phyloP scores from a whole-genome alignment of 2,329 filamentous ascomycete genomes.

The Aspergillus pseudoviridinutans region DNA sequence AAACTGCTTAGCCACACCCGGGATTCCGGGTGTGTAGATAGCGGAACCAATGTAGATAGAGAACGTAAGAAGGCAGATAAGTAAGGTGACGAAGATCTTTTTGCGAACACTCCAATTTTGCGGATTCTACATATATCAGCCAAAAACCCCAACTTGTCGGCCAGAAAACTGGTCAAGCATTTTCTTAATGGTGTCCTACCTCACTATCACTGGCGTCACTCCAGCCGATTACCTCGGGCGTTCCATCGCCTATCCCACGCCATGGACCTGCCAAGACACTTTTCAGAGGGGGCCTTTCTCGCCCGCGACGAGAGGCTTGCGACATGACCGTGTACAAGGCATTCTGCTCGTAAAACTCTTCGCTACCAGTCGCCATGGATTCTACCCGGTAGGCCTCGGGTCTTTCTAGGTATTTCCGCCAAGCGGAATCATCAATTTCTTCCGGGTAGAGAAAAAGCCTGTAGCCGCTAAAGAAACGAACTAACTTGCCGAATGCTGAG shows the following conservation, averaged over 20 bases:
- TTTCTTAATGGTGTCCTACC: constrained; percentile 1
- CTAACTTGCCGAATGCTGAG: constrained; percentile 20
- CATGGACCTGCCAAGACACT: not conserved
- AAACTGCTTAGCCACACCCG: constrained; percentile 41
- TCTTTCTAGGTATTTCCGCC: constrained; percentile 13
- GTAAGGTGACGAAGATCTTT: constrained; percentile 44
- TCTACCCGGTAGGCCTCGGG: constrained; percentile 2
- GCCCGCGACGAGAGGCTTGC: constrained; percentile 8
- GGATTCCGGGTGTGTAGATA: constrained; percentile 48
- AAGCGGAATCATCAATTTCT: constrained; percentile 9
- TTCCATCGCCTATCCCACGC: not conserved
- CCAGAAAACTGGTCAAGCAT: not conserved
- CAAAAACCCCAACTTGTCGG: not conserved
- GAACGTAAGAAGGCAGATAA: constrained; percentile 47
- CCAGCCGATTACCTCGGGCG: constrained; percentile 16
- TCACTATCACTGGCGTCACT: constrained; percentile 12
- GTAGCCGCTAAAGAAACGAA: constrained; percentile 11
- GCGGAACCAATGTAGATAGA: constrained; percentile 50
- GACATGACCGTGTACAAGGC: constrained; percentile 16
- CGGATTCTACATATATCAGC: constrained; percentile 36
- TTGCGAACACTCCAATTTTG: constrained; percentile 45
- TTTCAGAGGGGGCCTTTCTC: not conserved
- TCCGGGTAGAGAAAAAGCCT: constrained; percentile 16
- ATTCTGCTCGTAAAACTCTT: constrained; percentile 8
- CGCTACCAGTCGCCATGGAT: constrained; percentile 1